Percentiles rank a stretch among this genome's conserved stretches.
These are phyloP conservation scores for Blastocystis sp. DNA, from an alignment of 352 stramenopile species.

Conservation along the genomic window DNA sequence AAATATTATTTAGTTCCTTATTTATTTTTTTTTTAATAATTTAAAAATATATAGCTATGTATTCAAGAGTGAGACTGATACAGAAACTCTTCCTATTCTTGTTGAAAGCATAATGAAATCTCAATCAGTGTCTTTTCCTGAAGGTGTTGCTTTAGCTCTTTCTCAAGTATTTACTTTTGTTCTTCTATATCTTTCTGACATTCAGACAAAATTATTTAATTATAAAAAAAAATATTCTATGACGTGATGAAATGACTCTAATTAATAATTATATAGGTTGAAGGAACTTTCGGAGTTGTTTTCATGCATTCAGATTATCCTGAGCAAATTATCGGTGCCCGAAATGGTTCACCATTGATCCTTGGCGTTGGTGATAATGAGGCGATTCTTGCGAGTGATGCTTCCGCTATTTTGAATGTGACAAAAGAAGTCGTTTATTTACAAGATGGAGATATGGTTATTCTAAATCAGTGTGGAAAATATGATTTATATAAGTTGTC, in stretches of 20 bases:
- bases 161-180: no score
- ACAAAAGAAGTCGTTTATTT: conserved; percentile 45
- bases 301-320: conserved; percentile 38
- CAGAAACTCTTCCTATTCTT: no score
- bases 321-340: conserved; percentile 40
- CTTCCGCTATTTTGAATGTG: conserved; percentile 42
- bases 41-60: no score
- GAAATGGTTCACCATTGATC: conserved; percentile 43
- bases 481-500: neutral
- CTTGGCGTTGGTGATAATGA: conserved; percentile 39
- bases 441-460: conserved; percentile 44
- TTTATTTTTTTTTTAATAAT: no score
- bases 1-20: no score
- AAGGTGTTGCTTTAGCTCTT: no score
- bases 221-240: conserved; percentile 24
- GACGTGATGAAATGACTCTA: conserved; percentile 36
- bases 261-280: conserved; percentile 38
- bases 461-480: neutral
- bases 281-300: conserved; percentile 41
- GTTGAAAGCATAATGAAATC: no score
- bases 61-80: no score
- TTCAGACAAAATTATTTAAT: no score
- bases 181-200: no score
- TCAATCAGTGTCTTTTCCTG: no score
- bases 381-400: conserved; percentile 40